A percentile compares a stretch with the other conserved stretches of the same genome.
Conservation (phyloP, 2,329 filamentous ascomycete genomes). For the Ascochyta koolunga region DNA sequence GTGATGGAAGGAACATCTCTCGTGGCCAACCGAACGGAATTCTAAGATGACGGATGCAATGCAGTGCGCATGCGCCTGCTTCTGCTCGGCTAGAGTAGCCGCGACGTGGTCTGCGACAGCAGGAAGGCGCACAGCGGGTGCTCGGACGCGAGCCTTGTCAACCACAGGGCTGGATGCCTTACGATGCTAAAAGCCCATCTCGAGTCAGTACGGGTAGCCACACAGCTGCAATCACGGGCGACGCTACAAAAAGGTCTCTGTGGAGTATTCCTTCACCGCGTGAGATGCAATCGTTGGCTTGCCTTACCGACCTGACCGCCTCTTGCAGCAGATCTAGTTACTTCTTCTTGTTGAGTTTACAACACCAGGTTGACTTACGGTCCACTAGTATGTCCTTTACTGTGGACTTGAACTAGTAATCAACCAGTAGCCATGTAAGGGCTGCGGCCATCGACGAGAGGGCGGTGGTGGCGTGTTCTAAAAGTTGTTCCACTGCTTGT, state of each 20-base stretch:
- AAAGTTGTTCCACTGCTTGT: neutral
- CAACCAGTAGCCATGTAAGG: too few relatives aligned
- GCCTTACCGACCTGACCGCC: too few relatives aligned
- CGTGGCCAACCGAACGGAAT: neutral
- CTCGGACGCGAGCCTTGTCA: conserved; percentile 3
- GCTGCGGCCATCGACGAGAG: too few relatives aligned
- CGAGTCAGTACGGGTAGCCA: conserved; percentile 8
- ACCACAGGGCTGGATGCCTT: conserved; percentile 6
- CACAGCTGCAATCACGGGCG: neutral
- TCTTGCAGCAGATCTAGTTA: too few relatives aligned
- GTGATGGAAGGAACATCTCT: neutral
- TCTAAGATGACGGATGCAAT: too few relatives aligned
- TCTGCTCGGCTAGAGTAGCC: neutral
- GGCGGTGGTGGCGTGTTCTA: too few relatives aligned
- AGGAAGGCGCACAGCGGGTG: neutral
- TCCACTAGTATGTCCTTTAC: too few relatives aligned
- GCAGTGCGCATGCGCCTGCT: neutral
- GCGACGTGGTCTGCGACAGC: conserved; percentile 1
- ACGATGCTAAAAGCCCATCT: neutral
- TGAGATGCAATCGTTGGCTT: too few relatives aligned
- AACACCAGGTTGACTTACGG: too few relatives aligned
- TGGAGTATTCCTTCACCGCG: neutral
- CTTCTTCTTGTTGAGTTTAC: too few relatives aligned
- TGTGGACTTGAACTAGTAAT: too few relatives aligned
- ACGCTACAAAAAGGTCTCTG: neutral